Evolutionary conservation across 345 rosid genomes (phyloP).

Genomic region (Salix udensis): DNA sequence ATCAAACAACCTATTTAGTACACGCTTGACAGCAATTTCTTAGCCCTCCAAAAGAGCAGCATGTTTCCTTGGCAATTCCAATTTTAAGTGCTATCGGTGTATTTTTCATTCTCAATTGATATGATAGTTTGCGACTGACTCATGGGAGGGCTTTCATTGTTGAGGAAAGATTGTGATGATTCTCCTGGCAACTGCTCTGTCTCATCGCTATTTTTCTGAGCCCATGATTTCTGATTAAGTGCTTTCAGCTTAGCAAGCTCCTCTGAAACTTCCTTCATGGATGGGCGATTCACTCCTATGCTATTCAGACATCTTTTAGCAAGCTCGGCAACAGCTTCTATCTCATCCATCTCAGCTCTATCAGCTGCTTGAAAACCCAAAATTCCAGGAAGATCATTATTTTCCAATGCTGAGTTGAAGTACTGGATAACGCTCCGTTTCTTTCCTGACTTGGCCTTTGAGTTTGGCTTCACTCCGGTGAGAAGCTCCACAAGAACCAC

Average conservation of each 20-base stretch:
- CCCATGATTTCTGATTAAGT: neutral
- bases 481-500: neutral
- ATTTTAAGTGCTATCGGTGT: too few species aligned
- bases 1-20: too few species aligned
- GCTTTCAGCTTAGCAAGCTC: neutral
- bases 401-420: constrained; percentile 8
- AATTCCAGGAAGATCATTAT: neutral
- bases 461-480: constrained; percentile 13
- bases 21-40: too few species aligned
- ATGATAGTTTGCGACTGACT: too few species aligned
- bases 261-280: neutral
- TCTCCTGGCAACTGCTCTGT: neutral
- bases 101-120: too few species aligned
- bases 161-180: neutral
- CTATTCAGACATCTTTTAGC: neutral
- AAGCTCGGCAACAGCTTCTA: neutral
- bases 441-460: neutral
- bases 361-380: neutral
- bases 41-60: too few species aligned
- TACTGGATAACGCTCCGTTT: constrained; percentile 2
- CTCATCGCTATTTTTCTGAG: neutral
- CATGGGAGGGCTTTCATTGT: neutral
- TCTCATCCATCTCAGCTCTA: neutral
- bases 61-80: neutral
- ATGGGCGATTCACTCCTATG: neutral